Evolutionary conservation across 441 rosid species (phyloP).

Genomic region (Brassica hybrid): DNA sequence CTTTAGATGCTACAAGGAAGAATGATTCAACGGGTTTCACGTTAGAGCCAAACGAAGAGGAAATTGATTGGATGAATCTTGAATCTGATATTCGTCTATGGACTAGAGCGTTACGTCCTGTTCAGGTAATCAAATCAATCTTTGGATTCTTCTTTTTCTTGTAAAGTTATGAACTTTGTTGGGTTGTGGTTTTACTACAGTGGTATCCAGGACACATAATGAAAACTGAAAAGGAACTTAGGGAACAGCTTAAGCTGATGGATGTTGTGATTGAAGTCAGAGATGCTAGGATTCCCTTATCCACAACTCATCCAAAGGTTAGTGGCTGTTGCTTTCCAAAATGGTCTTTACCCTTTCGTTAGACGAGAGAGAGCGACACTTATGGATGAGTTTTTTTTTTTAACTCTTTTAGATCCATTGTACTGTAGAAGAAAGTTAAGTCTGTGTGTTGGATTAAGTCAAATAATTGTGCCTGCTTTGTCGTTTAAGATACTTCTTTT

Average conservation of each 20-base stretch:
- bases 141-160: neutral
- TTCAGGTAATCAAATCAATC: conserved; percentile 57
- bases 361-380: neutral
- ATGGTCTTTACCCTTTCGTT: conserved; percentile 1
- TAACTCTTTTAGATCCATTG: neutral
- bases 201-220: conserved; percentile 99
- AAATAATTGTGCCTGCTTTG: neutral
- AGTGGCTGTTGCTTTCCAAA: neutral
- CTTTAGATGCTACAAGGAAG: conserved; percentile 47
- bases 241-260: conserved; percentile 91
- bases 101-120: conserved; percentile 77
- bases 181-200: conserved; percentile 44
- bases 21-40: conserved; percentile 30
- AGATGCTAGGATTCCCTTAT: conserved; percentile 91
- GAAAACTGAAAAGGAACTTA: conserved; percentile 87
- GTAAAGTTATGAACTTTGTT: neutral
- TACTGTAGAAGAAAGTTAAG: conserved; percentile 5
- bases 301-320: conserved; percentile 90
- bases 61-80: conserved; percentile 70
- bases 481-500: conserved; percentile 1
- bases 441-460: neutral
- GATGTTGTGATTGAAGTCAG: conserved; percentile 96
- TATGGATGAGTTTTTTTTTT: neutral
- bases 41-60: conserved; percentile 46
- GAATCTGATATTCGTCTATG: conserved; percentile 79